These are phyloP conservation scores for Zygosaccharomyces bailii DNA, from an alignment of 805 yeast genomes.

Conservation along the genomic window DNA sequence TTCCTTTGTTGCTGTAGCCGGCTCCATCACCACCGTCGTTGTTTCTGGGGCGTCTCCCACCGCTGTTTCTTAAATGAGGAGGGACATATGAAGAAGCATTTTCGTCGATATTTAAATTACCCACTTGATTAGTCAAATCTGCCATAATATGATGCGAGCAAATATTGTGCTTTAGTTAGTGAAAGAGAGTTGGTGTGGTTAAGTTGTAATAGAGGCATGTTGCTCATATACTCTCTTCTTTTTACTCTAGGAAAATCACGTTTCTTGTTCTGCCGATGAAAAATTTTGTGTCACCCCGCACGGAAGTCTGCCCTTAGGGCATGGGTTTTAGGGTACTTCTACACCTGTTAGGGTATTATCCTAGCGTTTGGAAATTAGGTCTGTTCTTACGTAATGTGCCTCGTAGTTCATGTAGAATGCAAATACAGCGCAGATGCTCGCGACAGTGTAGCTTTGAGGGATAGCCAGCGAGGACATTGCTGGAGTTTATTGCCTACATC, in stretches of 20 bases:
- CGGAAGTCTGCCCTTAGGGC: not conserved
- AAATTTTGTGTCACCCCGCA: not conserved
- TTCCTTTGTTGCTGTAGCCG: conserved; percentile 33
- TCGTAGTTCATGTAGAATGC: no score
- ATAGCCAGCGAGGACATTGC: no score
- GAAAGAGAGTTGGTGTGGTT: not conserved
- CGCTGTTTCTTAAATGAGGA: conserved; percentile 44
- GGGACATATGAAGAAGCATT: conserved; percentile 42
- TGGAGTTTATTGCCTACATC: no score
- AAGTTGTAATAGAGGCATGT: not conserved
- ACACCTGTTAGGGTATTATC: no score
- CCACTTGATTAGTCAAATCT: conserved; percentile 56
- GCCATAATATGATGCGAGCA: conserved; percentile 42
- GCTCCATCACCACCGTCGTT: conserved; percentile 37
- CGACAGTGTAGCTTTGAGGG: no score
- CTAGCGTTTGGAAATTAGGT: no score
- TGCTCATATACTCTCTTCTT: not conserved
- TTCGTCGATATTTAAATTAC: conserved; percentile 46
- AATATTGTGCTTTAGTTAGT: not conserved
- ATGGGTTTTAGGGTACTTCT: no score
- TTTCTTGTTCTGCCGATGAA: not conserved
- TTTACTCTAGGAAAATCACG: not conserved
- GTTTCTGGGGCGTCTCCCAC: conserved; percentile 20
- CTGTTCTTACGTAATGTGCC: no score
- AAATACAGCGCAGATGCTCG: no score